Conservation (phyloP, 1,139 yeast species). For the Diutina ranongensis region DNA sequence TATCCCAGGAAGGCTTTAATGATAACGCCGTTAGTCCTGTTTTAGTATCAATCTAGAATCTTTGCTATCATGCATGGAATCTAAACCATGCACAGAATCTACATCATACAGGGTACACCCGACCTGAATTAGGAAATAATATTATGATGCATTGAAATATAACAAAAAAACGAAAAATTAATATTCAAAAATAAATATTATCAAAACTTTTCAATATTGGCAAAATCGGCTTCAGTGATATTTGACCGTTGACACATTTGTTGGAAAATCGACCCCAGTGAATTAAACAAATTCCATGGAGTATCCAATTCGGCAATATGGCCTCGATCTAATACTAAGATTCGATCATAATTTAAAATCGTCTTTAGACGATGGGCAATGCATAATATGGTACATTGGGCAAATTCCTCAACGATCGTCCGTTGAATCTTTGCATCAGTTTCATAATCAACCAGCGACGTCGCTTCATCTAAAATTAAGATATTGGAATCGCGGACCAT, state of each 20-base stretch:
- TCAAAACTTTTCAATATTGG: not conserved
- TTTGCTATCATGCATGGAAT: no score
- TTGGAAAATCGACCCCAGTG: conserved; percentile 37
- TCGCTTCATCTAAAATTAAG: conserved; percentile 70
- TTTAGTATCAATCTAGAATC: no score
- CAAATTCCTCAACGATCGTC: conserved; percentile 51
- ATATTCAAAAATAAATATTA: no score
- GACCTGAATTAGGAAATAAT: no score
- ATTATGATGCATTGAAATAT: no score
- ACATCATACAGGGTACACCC: no score
- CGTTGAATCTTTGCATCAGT: conserved; percentile 63
- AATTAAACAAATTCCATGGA: conserved; percentile 28
- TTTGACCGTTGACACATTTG: conserved; percentile 39
- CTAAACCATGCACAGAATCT: no score
- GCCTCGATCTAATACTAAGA: conserved; percentile 55
- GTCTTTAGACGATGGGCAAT: conserved; percentile 73
- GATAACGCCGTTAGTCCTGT: no score
- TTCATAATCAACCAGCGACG: conserved; percentile 71
- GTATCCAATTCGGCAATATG: conserved; percentile 36
- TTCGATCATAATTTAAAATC: conserved; percentile 51
- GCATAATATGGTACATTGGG: conserved; percentile 58
- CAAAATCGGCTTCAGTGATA: conserved; percentile 7
- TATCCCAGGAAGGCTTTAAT: no score
- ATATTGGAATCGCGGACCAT: conserved; percentile 59
- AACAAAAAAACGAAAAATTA: no score